Base-by-base conservation (phyloP, 257 asterid genomes). In the Primulina tabacum region DNA sequence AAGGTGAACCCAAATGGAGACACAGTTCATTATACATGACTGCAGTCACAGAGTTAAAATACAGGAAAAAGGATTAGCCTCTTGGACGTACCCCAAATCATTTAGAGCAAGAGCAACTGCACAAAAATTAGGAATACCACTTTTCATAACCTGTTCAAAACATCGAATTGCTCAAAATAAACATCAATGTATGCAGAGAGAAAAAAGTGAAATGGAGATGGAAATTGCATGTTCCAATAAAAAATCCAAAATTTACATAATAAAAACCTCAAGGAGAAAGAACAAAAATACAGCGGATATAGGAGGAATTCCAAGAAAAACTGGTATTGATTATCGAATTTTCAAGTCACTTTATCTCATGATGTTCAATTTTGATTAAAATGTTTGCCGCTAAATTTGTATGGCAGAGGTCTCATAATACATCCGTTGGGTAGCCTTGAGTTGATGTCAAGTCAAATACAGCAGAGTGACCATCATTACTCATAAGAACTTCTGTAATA, bases 51-150 rank as follows among this genome's bases (percentile, higher is more conserved):
- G 34, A 70, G 60, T 60, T 59, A 12, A 64, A 70, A 14, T 53
- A 77, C 32, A 38, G n/a, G 70, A 67, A 24, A 38, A 24, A 73
- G 56, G 61, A n/a, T 24, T 24, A 67, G 76, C 24, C 30, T 65
- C 26, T 16, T 16, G 68, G 72, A 78, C 96, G 68, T 79, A 93
- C 99, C 99, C 99, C 78, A 94, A 79, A 77, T 89, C 97, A 74
- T 89, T 76, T 73, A 94, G 84, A 71, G 96, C 96, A 64, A 94
- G 86, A 76, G 99, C 96, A 82, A 94, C 99, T 20, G 99, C 99
- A 86, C 96, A 94, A 81, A 87, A 94, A 83, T 94, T 94, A 35
- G 97, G 99, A 71, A 90, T 64, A 20, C 99, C 99, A 50, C 96
- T 94, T 84, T 92, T 85, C 88, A 88, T 87, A 33, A 94, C 99